Evolutionary conservation across 306 rosid genomes (phyloP).

Genomic region (Prosopis cineraria): DNA sequence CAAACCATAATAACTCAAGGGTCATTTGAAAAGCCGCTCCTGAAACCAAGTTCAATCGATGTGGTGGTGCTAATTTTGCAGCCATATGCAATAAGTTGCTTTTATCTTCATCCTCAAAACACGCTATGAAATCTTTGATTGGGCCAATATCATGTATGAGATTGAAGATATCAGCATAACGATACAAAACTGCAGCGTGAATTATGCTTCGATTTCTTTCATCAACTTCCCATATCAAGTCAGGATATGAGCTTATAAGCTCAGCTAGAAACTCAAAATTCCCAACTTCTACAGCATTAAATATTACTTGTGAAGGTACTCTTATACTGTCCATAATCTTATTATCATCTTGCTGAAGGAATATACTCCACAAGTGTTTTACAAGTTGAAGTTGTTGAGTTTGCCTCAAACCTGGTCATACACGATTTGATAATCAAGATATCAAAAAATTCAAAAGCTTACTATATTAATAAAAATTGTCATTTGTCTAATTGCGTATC

Average conservation of each 20-base stretch:
- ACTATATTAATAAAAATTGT: not conserved
- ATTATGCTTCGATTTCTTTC: slow-evolving; percentile 32
- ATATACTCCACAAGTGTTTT: slow-evolving; percentile 4
- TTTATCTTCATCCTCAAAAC: not conserved
- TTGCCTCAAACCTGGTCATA: slow-evolving; percentile 23
- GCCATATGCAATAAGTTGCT: slow-evolving; percentile 43
- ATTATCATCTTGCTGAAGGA: slow-evolving; percentile 9
- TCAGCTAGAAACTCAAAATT: slow-evolving; percentile 48
- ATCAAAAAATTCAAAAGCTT: too few relatives aligned
- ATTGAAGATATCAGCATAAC: slow-evolving; percentile 51
- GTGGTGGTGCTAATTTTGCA: slow-evolving; percentile 38
- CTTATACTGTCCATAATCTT: not conserved
- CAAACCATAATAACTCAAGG: slow-evolving; percentile 49
- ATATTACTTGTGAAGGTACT: slow-evolving; percentile 32
- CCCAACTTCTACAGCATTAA: slow-evolving; percentile 44
- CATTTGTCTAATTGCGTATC: too few relatives aligned
- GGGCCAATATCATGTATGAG: slow-evolving; percentile 43
- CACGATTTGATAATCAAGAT: not conserved
- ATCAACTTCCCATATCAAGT: slow-evolving; percentile 45
- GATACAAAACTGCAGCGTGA: slow-evolving; percentile 41
- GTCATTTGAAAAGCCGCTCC: slow-evolving; percentile 57
- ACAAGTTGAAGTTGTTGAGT: slow-evolving; percentile 24
- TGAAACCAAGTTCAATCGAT: slow-evolving; percentile 37
- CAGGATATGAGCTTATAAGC: slow-evolving; percentile 41
- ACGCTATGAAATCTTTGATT: slow-evolving; percentile 30